Base-by-base conservation (phyloP, 176 grass and related monocot genomes). In the Eleusine coracana region DNA sequence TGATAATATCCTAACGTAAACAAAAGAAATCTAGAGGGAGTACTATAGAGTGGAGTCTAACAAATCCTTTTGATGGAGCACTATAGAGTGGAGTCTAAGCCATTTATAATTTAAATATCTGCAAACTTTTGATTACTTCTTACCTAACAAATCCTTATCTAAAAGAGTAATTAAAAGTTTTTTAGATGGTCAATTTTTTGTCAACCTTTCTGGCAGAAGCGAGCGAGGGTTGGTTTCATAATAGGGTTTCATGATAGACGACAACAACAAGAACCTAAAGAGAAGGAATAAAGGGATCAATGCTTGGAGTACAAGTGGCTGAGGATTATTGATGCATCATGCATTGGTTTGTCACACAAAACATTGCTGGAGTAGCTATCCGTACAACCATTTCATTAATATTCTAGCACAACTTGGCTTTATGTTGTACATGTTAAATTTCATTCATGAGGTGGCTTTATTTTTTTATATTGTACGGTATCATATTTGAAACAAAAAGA, bases 351-450 rank as follows among this genome's bases (percentile, higher is more conserved):
- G 58, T 36, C 15, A 70, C 67, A 60, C 16, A 52, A 71, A 70
- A 70, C 50, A 71, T 45, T 41, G 38, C 38, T 45, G 41, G 25
- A 60, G 3, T 72, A 36, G 25, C 13, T 45, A 5, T 82, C 20
- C 16, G 38, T 81, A 40, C 36, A 58, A 29, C 50, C 21, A 61
- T 46, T 31, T 60, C 40, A 45, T 74, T 40, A 25, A 36, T 56
- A 56, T 56, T 7, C 61, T 52, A 50, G 71, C 13, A 44, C 69
- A 61, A 83, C 44, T 65, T 74, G 58, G 12, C 21, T 13, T 38
- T 49, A 18, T 38, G 31, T 37, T 11, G 69, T 73, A 71, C 69
- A 63, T 3, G 56, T 61, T 73, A 74, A 39, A 38, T 74, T 74
- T 74, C 18, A 37, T 50, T 27, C 6, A 17, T 83, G 58, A 74